Evolutionary conservation across 306 rosid species (phyloP).

Genomic region (Geum urbanum): DNA sequence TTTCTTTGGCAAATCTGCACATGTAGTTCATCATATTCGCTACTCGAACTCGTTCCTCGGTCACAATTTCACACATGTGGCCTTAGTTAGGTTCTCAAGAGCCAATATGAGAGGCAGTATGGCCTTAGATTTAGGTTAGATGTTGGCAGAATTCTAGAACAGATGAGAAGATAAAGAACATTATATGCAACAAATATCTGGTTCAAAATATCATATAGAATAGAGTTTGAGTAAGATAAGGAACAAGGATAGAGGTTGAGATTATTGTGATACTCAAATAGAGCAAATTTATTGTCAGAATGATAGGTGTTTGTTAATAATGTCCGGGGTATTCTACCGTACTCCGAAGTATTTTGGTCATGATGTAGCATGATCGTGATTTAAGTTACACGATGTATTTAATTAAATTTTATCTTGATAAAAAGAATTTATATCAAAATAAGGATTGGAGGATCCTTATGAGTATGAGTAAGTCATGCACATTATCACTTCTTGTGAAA

Average conservation of each 20-base stretch:
- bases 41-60: neutral
- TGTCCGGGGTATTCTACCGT: no score
- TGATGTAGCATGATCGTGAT: no score
- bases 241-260: neutral
- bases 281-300: no score
- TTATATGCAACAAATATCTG: neutral
- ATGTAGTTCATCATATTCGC: neutral
- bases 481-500: constrained; percentile 5
- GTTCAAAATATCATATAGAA: constrained; percentile 1
- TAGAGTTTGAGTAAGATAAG: constrained; percentile 4
- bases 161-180: neutral
- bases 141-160: constrained; percentile 10
- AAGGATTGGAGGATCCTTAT: no score
- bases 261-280: no score
- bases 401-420: no score
- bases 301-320: no score
- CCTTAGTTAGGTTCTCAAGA: constrained; percentile 3
- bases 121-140: constrained; percentile 4
- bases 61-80: constrained; percentile 4
- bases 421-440: no score
- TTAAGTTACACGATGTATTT: no score
- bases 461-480: neutral
- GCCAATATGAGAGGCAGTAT: constrained; percentile 7
- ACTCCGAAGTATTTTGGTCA: no score
- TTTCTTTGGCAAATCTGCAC: neutral